Evolutionary conservation across 257 asterid species (phyloP).

Genomic region (Plantago elongata): DNA sequence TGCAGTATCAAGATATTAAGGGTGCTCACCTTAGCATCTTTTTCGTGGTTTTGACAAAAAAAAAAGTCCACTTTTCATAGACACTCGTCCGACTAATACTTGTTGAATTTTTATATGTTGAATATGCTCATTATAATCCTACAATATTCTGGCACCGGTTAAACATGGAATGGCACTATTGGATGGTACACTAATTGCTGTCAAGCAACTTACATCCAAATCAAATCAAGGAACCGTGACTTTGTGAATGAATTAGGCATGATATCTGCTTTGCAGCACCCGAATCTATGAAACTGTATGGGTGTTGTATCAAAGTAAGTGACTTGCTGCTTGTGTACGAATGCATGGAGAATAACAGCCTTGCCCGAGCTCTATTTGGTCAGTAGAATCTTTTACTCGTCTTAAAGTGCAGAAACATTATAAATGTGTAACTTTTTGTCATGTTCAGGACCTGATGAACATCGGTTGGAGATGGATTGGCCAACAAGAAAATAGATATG

Average conservation of each 20-base stretch:
- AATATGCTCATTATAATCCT: not conserved
- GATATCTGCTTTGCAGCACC: slow-evolving; percentile 57
- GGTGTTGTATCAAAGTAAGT: slow-evolving; percentile 57
- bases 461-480: slow-evolving; percentile 42
- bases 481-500: slow-evolving; percentile 19
- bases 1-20: too few species aligned
- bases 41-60: too few species aligned
- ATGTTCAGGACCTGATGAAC: slow-evolving; percentile 38
- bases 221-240: slow-evolving; percentile 60
- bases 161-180: slow-evolving; percentile 9
- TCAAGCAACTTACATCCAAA: slow-evolving; percentile 54
- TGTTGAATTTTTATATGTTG: too few species aligned
- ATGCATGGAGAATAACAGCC: slow-evolving; percentile 61
- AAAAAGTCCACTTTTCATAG: too few species aligned
- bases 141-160: not conserved
- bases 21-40: too few species aligned
- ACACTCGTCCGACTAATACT: too few species aligned
- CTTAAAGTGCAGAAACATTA: too few species aligned
- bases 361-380: slow-evolving; percentile 54
- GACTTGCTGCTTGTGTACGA: slow-evolving; percentile 58
- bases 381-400: not conserved
- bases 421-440: not conserved
- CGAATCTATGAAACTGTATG: slow-evolving; percentile 56
- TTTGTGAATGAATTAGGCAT: slow-evolving; percentile 59
- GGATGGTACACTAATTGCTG: slow-evolving; percentile 55